Percentiles rank a stretch among this genome's conserved stretches.
These are phyloP conservation scores for Spergularia marina DNA, from an alignment of 148 eudicot genomes.

Conservation along the genomic window DNA sequence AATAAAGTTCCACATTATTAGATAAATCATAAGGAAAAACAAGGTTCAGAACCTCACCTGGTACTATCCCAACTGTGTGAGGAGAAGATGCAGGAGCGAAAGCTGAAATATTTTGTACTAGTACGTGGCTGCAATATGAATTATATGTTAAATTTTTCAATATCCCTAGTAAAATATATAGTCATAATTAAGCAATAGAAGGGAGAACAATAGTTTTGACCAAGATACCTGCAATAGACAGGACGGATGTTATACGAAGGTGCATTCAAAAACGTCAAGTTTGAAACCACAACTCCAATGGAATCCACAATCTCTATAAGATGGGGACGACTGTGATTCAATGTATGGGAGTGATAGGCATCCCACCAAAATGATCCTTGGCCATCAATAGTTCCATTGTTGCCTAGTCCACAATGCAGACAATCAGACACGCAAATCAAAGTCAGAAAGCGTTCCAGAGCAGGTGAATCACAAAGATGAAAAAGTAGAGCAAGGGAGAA, in stretches of 20 bases:
- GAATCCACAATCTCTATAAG: constrained; percentile 49
- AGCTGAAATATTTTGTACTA: constrained; percentile 46
- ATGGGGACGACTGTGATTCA: constrained; percentile 56
- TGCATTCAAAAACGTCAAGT: constrained; percentile 48
- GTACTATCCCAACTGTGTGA: constrained; percentile 51
- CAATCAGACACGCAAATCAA: not conserved
- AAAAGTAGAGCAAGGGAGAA: not conserved
- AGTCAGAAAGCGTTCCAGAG: not conserved
- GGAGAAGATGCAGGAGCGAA: constrained; percentile 50
- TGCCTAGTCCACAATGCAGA: constrained; percentile 32
- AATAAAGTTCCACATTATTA: not conserved
- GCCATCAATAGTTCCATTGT: constrained; percentile 54
- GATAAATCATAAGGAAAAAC: not conserved
- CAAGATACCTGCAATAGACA: constrained; percentile 50
- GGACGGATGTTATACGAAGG: constrained; percentile 49
- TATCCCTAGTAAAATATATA: not conserved
- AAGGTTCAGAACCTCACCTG: constrained; percentile 33
- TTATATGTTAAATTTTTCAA: not conserved
- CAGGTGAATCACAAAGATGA: not conserved
- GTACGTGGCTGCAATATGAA: constrained; percentile 42
- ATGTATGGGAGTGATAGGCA: constrained; percentile 30
- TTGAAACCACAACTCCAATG: constrained; percentile 42
- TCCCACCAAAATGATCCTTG: constrained; percentile 66
- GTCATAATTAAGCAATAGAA: constrained; percentile 3
- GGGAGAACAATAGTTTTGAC: not conserved